These are phyloP conservation scores for Trichoderma koningiopsis DNA, from an alignment of 2,329 filamentous ascomycete genomes.

Conservation along the genomic window DNA sequence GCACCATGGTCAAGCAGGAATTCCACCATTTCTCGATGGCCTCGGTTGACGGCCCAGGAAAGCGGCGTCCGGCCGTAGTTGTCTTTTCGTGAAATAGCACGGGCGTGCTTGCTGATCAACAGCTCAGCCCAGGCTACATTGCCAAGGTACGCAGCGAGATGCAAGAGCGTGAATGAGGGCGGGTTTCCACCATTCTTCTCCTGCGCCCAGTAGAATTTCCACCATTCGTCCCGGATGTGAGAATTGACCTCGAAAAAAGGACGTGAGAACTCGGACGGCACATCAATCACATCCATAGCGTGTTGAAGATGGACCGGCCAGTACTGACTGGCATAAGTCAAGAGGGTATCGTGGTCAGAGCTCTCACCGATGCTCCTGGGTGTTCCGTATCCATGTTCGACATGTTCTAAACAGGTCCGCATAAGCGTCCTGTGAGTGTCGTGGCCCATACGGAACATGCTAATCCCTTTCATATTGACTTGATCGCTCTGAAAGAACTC, in stretches of 20 bases:
- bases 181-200: slow-evolving; percentile 17
- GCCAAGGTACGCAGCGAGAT: slow-evolving; percentile 15
- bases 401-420: background rate
- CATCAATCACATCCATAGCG: slow-evolving; percentile 13
- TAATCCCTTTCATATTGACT: slow-evolving; percentile 9
- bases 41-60: slow-evolving; percentile 13
- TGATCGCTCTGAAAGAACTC: slow-evolving; percentile 17
- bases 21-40: slow-evolving; percentile 5
- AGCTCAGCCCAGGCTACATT: slow-evolving; percentile 9
- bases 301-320: slow-evolving; percentile 15
- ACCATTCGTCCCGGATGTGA: slow-evolving; percentile 6
- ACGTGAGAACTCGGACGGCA: slow-evolving; percentile 1
- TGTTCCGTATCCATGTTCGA: slow-evolving; percentile 1
- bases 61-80: slow-evolving; percentile 12
- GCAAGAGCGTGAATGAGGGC: slow-evolving; percentile 10
- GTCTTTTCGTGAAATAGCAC: slow-evolving; percentile 12
- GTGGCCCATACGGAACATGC: slow-evolving; percentile 1
- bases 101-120: background rate
- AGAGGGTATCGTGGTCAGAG: background rate
- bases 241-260: slow-evolving; percentile 3
- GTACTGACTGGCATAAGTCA: slow-evolving; percentile 13
- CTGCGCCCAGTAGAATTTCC: slow-evolving; percentile 15
- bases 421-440: slow-evolving; percentile 10
- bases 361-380: background rate
- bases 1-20: slow-evolving; percentile 10